A percentile compares a stretch with the other conserved stretches of the same genome.
Conservation (phyloP, 2,329 filamentous ascomycete genomes). For the Penicillium sp. region DNA sequence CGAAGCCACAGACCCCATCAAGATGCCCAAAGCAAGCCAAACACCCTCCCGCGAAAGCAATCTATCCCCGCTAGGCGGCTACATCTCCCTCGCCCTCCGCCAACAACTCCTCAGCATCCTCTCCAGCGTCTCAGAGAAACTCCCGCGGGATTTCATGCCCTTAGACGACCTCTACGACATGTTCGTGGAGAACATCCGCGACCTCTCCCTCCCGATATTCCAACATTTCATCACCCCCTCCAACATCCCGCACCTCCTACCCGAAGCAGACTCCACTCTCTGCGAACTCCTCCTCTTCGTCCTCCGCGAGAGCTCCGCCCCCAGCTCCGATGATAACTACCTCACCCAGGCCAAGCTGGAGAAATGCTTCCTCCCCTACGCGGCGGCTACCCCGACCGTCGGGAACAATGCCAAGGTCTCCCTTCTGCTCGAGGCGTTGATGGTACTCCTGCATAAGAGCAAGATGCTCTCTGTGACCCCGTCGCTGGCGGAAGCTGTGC, state of each 20-base stretch:
- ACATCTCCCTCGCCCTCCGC: conserved; percentile 42
- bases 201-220: conserved; percentile 46
- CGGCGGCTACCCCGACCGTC: conserved; percentile 59
- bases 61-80: conserved; percentile 37
- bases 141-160: conserved; percentile 37
- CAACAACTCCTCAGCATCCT: conserved; percentile 47
- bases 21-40: conserved; percentile 13
- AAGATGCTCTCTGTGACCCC: conserved; percentile 34
- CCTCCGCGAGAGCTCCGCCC: conserved; percentile 47
- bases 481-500: conserved; percentile 47
- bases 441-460: conserved; percentile 52
- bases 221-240: conserved; percentile 46
- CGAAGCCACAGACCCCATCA: conserved; percentile 1
- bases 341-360: conserved; percentile 53
- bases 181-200: conserved; percentile 48
- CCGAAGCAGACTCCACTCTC: conserved; percentile 49
- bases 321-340: conserved; percentile 39
- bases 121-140: conserved; percentile 35
- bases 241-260: conserved; percentile 41
- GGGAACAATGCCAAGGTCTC: conserved; percentile 73
- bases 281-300: conserved; percentile 53
- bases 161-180: conserved; percentile 43
- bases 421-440: conserved; percentile 63
- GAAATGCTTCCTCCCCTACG: conserved; percentile 62
- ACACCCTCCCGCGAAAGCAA: conserved; percentile 9